phyloP scores from a whole-genome alignment of 1,284 basidiomycete species.

The Ganoderma meredithae region DNA sequence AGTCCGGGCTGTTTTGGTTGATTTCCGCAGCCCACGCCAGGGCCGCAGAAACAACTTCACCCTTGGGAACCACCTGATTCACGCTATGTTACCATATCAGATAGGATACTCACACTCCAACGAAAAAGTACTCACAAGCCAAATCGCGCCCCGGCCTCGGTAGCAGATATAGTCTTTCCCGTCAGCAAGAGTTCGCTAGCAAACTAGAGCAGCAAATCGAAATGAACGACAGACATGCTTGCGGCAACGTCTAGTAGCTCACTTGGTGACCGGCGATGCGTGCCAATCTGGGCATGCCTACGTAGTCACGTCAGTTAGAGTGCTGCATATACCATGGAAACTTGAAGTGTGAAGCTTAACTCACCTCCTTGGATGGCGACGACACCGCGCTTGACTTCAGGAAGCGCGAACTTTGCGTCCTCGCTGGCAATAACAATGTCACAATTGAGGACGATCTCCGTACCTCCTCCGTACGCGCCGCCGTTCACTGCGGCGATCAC shows the following conservation, averaged over 20 bases:
- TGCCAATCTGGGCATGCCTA: conserved; percentile 71
- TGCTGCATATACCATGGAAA: background rate
- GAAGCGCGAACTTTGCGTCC: conserved; percentile 77
- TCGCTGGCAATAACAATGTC: conserved; percentile 83
- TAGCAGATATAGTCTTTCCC: conserved; percentile 71
- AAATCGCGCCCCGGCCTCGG: conserved; percentile 74
- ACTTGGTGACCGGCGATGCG: conserved; percentile 76
- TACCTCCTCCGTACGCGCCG: conserved; percentile 81
- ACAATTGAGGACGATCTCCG: conserved; percentile 83
- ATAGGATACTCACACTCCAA: background rate
- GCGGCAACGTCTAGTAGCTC: conserved; percentile 17
- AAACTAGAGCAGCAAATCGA: conserved; percentile 49
- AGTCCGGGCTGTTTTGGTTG: conserved; percentile 77
- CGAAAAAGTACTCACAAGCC: conserved; percentile 65
- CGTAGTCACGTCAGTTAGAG: background rate
- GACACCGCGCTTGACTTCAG: conserved; percentile 86
- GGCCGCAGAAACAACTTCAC: conserved; percentile 67
- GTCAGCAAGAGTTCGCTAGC: conserved; percentile 83
- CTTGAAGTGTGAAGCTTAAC: conserved; percentile 28
- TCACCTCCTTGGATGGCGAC: conserved; percentile 78
- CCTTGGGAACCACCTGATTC: conserved; percentile 68
- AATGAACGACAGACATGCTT: background rate
- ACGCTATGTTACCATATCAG: conserved; percentile 52
- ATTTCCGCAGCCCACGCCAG: conserved; percentile 70
- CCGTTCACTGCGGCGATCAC: conserved; percentile 88